Percentiles rank a stretch among this genome's conserved stretches.
Evolutionary conservation across 768 basidiomycete genomes (phyloP).

Genomic region (Mycena maculata): DNA sequence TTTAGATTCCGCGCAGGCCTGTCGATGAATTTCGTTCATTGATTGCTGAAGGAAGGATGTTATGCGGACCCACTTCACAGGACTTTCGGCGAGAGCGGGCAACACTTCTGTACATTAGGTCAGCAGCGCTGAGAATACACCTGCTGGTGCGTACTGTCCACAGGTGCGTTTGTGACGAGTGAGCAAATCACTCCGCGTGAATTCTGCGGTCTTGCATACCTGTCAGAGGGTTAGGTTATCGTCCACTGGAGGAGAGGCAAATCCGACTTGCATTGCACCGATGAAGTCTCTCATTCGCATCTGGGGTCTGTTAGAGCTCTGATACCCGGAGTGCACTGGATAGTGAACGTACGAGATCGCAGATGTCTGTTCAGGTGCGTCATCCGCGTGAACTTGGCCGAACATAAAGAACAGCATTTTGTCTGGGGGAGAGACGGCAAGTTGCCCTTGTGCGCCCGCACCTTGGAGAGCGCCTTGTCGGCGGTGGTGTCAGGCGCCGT

Average conservation of each 20-base stretch:
- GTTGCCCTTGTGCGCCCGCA: conserved; percentile 68
- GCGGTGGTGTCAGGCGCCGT: conserved; percentile 46
- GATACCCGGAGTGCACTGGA: background rate
- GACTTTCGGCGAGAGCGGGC: conserved; percentile 75
- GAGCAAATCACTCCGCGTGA: conserved; percentile 79
- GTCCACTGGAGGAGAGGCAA: background rate
- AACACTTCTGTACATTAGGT: conserved; percentile 48
- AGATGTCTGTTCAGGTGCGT: conserved; percentile 81
- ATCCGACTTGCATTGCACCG: conserved; percentile 64
- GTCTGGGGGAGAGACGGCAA: conserved; percentile 79
- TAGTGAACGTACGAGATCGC: conserved; percentile 75
- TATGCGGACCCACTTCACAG: conserved; percentile 56
- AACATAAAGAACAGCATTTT: conserved; percentile 74
- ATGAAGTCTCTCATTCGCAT: conserved; percentile 75
- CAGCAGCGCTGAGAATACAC: conserved; percentile 46
- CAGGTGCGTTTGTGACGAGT: conserved; percentile 80
- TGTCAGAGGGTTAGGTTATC: conserved; percentile 42
- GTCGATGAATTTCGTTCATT: background rate
- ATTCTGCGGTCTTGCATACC: conserved; percentile 71
- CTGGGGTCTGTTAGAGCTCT: conserved; percentile 46
- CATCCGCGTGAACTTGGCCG: conserved; percentile 79
- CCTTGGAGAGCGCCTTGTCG: conserved; percentile 53
- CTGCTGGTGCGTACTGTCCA: conserved; percentile 63
- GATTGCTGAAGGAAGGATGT: no score
- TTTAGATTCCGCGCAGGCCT: conserved; percentile 81